phyloP scores from a whole-genome alignment of 179 eudicot genomes.

The Heliamphora pulchella region DNA sequence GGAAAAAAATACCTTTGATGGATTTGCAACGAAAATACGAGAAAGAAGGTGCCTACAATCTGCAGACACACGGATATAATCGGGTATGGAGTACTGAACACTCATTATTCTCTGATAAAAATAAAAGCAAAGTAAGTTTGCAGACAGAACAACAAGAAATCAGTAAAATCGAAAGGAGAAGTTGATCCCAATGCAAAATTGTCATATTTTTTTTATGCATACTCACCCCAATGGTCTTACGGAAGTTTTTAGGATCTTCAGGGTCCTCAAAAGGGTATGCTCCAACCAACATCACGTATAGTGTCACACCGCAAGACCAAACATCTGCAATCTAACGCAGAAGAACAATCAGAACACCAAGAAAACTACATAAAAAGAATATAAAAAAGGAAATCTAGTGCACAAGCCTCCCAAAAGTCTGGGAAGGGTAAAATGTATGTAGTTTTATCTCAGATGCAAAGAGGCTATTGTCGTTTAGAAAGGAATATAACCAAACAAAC shows the following conservation, averaged over 20 bases:
- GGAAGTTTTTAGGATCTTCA: slow-evolving; percentile 67
- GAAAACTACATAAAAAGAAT: background rate
- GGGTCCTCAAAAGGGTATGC: slow-evolving; percentile 85
- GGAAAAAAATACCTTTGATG: slow-evolving; percentile 45
- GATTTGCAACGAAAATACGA: slow-evolving; percentile 57
- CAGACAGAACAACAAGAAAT: background rate
- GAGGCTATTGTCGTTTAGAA: too few relatives aligned
- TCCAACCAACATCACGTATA: slow-evolving; percentile 81
- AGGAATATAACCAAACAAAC: too few relatives aligned
- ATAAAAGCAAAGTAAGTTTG: background rate
- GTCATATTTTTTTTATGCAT: background rate
- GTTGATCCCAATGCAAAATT: background rate
- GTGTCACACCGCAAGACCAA: slow-evolving; percentile 83
- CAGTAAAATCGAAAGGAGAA: background rate
- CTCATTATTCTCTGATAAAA: slow-evolving; percentile 58
- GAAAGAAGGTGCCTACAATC: slow-evolving; percentile 72
- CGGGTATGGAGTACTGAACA: slow-evolving; percentile 65
- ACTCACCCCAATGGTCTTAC: slow-evolving; percentile 66
- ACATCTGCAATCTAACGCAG: slow-evolving; percentile 64
- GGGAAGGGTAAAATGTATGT: too few relatives aligned
- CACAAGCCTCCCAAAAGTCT: too few relatives aligned
- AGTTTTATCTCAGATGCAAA: too few relatives aligned
- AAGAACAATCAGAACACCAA: background rate
- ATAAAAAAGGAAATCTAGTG: too few relatives aligned
- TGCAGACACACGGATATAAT: slow-evolving; percentile 70